A percentile compares a stretch with the other conserved stretches of the same genome.
These are phyloP conservation scores for Dendrocalamus latiflorus DNA, from an alignment of 202 grass and related monocot genomes.

Conservation along the genomic window DNA sequence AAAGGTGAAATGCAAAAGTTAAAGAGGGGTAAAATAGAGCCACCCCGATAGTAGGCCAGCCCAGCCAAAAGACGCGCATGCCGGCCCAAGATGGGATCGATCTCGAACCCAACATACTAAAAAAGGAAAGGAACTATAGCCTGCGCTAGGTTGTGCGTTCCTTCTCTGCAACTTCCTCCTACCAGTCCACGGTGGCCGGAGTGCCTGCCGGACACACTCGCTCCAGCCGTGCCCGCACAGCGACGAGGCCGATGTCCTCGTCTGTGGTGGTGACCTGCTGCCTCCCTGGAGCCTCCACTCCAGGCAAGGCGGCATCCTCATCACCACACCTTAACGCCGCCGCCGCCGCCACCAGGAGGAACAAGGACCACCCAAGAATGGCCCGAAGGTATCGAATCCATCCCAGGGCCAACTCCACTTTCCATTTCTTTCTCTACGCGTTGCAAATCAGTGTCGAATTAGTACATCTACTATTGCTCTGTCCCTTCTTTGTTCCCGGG, in stretches of 20 bases:
- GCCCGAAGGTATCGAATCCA: conserved; percentile 7
- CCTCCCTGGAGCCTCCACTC: not conserved
- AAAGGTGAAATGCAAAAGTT: too few species aligned
- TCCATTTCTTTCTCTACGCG: not conserved
- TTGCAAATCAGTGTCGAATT: not conserved
- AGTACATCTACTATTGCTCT: not conserved
- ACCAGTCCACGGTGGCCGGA: not conserved
- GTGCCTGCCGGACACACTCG: not conserved
- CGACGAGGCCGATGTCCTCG: not conserved
- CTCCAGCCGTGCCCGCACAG: not conserved
- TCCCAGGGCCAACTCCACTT: not conserved
- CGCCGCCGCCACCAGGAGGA: not conserved
- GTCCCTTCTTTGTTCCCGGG: not conserved
- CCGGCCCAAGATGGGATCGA: too few species aligned
- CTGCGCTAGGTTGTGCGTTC: not conserved
- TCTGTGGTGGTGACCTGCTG: conserved; percentile 11
- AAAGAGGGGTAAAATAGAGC: too few species aligned
- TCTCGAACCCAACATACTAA: too few species aligned
- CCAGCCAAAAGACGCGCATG: too few species aligned
- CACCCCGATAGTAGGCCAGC: too few species aligned
- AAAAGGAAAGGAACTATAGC: too few species aligned
- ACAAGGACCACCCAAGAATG: not conserved
- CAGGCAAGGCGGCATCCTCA: not conserved
- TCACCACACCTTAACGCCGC: not conserved
- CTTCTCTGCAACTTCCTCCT: not conserved